Base-by-base conservation (phyloP, 83 land plant genomes). In the Isoetes engelmannii region DNA sequence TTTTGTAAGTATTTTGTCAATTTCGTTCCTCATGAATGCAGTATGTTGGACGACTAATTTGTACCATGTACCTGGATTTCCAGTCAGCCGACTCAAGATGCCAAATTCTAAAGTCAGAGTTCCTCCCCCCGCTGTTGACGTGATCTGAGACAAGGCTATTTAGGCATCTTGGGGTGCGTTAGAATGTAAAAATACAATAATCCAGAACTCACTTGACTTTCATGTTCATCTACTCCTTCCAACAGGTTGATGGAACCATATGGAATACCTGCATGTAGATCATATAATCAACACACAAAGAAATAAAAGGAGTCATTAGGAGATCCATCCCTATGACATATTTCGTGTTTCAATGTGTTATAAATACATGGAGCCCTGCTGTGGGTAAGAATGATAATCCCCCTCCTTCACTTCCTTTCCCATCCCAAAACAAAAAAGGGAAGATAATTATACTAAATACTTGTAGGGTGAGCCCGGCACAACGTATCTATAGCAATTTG, bases 51-150 rank as follows among this genome's bases (percentile, higher is more conserved):
- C 5, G 44, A 12, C 13, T 46, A 61, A 6, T 10, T 51, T 28
- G 37, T 28, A 28, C 37, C 37, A 0, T 2, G 37, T 77, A 94
- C 99, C 84, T 56, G 93, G 93, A 75, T 94, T 74, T 62, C 82
- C 84, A 69, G 89, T 88, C 63, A 94, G 76, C 20, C 99, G 90
- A 70, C 99, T 94, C 45, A 94, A 77, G 56, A 94, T 75, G 13
- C 99, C 96, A 75, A 94, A 94, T 73, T 94, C 99, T 49, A 94
- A 64, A 44, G 93, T 90, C 74, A 94, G 75, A 63, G 99, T 90
- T 53, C 99, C 99, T 66, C 99, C 99, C 61, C 99, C 99, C 43
- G 99, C 99, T 17, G 99, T 94, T 65, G 99, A 94, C 60, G 99
- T 90, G 62, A 94, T 85, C 99, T 94, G 69, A 46, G 6, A 13